Base-by-base conservation (phyloP, 2,329 filamentous ascomycete species). In the Chaetomium olivaceum region DNA sequence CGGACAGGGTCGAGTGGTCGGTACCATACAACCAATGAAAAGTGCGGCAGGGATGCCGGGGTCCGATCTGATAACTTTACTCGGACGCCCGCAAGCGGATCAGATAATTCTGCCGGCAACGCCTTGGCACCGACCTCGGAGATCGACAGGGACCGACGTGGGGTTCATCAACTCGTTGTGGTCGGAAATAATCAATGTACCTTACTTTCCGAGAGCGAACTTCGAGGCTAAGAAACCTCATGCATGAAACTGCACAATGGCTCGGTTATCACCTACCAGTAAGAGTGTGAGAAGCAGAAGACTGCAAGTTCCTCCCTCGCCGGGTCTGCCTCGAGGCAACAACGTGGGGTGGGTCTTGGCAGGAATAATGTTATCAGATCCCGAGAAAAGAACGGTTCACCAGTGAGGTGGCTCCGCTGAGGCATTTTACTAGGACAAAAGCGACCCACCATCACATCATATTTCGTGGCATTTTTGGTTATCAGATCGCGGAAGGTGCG, bases 21-120 rank as follows among this genome's bases (percentile, higher is more conserved):
- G 19, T 51, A 51, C 25, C 36, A 23, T 16, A 19, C 54, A 29
- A 27, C 70, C 68, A 71, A 71, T 71, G 33, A 43, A 39, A 64
- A 25, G 27, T 12, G n/a, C 39, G 11, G 9, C 52, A 60, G 64
- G 51, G 65, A 59, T 65, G 67, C 65, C 67, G 46, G 48, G 62
- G 29, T 31, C 67, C 73, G 74, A 76, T 76, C 74, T 71, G 74
- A 76, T 76, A 76, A 75, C 74, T 73, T 72, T 74, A 73, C 58
- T 70, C 52, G 67, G 67, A 72, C 69, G 61, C 66, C 64, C 62
- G 50, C 46, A 64, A 62, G 70, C 71, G 73, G 73, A 75, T 75
- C 73, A 71, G 73, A 74, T 74, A 74, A 74, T 67, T 71, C 69
- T 69, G 65, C 62, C 31, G 14, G 57, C 52, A 56, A 36, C 33